Percentiles rank a stretch among this genome's conserved stretches.
These are phyloP conservation scores for Colletotrichum aenigma DNA, from an alignment of 2,329 filamentous ascomycete genomes.

Conservation along the genomic window DNA sequence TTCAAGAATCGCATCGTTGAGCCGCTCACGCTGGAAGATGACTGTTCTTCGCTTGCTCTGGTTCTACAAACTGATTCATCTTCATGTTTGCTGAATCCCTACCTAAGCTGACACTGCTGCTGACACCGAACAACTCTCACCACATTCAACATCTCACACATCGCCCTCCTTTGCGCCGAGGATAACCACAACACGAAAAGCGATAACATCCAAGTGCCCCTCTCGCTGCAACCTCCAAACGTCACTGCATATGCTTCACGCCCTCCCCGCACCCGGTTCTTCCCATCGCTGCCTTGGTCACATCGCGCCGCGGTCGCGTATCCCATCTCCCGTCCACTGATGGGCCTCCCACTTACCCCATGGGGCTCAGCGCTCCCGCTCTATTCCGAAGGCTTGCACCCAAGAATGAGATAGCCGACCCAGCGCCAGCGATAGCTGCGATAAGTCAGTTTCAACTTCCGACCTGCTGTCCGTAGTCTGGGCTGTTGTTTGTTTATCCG, in stretches of 20 bases:
- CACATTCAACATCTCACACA: background rate
- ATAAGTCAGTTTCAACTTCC: conserved; percentile 16
- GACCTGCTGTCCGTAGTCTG: background rate
- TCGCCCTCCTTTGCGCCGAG: background rate
- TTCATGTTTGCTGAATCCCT: background rate
- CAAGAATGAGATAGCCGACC: conserved; percentile 1
- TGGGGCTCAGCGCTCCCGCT: conserved; percentile 15
- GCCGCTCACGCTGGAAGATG: background rate
- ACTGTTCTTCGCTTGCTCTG: background rate
- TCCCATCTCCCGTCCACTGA: background rate
- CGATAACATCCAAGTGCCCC: background rate
- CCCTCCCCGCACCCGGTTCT: conserved; percentile 1
- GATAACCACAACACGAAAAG: background rate
- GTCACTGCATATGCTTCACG: background rate
- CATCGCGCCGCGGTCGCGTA: background rate
- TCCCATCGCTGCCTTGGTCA: background rate
- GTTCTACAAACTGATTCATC: background rate
- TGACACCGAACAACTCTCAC: background rate
- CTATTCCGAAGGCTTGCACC: conserved; percentile 9
- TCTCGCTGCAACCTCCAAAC: background rate
- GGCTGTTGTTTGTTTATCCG: background rate
- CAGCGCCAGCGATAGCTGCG: background rate
- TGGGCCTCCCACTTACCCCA: conserved; percentile 15
- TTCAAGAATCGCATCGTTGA: background rate
- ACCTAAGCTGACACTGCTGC: background rate